phyloP scores from a whole-genome alignment of 2,329 filamentous ascomycete genomes.

The Nectriaceae sp. region DNA sequence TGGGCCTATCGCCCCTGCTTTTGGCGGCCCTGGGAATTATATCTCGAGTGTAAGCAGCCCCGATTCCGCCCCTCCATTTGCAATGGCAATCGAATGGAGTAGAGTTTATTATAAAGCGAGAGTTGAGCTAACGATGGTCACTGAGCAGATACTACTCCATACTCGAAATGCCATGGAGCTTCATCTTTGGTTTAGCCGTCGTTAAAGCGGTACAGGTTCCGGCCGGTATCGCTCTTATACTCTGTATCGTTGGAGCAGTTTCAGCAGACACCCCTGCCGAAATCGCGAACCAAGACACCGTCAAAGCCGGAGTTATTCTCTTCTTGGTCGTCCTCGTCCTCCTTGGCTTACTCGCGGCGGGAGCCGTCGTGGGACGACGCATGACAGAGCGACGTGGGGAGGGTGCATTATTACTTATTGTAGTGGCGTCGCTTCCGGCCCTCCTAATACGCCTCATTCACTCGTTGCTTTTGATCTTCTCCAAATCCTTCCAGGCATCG shows the following conservation, averaged over 20 bases:
- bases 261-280: neutral
- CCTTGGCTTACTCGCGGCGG: neutral
- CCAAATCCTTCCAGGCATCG: neutral
- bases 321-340: slow-evolving; percentile 2
- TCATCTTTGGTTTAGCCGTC: neutral
- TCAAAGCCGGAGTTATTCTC: neutral
- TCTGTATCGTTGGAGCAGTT: slow-evolving; percentile 4
- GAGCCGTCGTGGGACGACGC: neutral
- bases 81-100: neutral
- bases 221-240: slow-evolving; percentile 4
- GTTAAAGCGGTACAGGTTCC: slow-evolving; percentile 5
- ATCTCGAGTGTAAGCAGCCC: slow-evolving; percentile 7
- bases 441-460: slow-evolving; percentile 6
- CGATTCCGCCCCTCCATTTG: neutral
- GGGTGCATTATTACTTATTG: neutral
- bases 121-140: neutral
- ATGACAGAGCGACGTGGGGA: neutral
- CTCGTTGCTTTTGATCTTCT: neutral
- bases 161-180: slow-evolving; percentile 2
- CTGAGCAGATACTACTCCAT: slow-evolving; percentile 1
- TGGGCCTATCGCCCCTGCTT: slow-evolving; percentile 6
- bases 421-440: slow-evolving; percentile 1
- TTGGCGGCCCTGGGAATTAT: slow-evolving; percentile 7
- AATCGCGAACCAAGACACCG: neutral
- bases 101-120: too few species aligned